Percentiles rank a stretch among this genome's conserved stretches.
These are phyloP conservation scores for Neopestalotiopsis rosae DNA, from an alignment of 2,329 filamentous ascomycete genomes.

Conservation along the genomic window DNA sequence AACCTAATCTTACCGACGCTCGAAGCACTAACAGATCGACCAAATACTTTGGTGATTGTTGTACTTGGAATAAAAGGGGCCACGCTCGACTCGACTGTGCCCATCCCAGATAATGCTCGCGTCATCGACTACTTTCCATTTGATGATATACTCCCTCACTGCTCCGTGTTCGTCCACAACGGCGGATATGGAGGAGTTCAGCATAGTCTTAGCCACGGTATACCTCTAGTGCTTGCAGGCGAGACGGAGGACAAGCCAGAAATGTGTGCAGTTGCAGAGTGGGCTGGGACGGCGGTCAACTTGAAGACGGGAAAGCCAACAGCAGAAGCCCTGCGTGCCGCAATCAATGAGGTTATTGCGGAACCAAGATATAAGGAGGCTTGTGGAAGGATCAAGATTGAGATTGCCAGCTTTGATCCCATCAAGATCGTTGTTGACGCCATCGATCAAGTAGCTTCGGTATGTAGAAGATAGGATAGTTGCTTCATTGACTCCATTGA, in stretches of 20 bases:
- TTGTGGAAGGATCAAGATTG: slow-evolving; percentile 4
- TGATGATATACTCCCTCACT: slow-evolving; percentile 3
- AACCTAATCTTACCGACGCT: slow-evolving; percentile 42
- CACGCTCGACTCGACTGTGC: slow-evolving; percentile 3
- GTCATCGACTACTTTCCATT: slow-evolving; percentile 15
- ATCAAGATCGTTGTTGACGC: neutral
- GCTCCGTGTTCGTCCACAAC: slow-evolving; percentile 10
- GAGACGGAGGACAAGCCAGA: slow-evolving; percentile 17
- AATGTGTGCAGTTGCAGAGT: slow-evolving; percentile 12
- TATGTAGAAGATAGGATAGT: neutral
- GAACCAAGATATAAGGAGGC: slow-evolving; percentile 15
- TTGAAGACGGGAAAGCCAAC: slow-evolving; percentile 15
- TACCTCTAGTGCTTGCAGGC: slow-evolving; percentile 15
- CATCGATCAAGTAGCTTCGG: slow-evolving; percentile 3
- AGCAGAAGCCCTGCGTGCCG: slow-evolving; percentile 6
- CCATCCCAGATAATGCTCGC: slow-evolving; percentile 1
- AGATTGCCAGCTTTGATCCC: slow-evolving; percentile 4
- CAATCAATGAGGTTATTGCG: slow-evolving; percentile 13
- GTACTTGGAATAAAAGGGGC: slow-evolving; percentile 12
- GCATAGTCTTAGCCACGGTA: slow-evolving; percentile 8
- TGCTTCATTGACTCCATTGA: neutral
- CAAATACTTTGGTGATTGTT: slow-evolving; percentile 40
- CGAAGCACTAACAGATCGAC: slow-evolving; percentile 36
- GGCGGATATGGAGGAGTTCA: slow-evolving; percentile 16
- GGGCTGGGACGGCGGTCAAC: slow-evolving; percentile 17